These are phyloP conservation scores for Chenopodium quinoa DNA, from an alignment of 148 eudicot species.

Conservation along the genomic window DNA sequence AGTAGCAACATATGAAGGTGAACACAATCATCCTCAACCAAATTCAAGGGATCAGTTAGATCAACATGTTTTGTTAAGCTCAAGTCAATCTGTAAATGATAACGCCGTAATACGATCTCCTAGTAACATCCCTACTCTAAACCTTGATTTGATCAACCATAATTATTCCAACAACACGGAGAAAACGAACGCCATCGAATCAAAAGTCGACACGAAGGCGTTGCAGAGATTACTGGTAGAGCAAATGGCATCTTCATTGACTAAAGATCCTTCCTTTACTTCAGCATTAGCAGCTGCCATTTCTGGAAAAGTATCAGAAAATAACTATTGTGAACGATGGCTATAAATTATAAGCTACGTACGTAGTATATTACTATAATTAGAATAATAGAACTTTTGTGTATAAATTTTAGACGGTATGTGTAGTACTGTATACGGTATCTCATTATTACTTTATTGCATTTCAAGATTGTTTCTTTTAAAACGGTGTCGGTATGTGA, in stretches of 20 bases:
- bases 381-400: background rate
- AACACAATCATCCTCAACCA: constrained; percentile 35
- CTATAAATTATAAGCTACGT: background rate
- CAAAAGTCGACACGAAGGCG: constrained; percentile 1
- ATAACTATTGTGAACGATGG: constrained; percentile 1
- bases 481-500: no score
- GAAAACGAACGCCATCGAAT: background rate
- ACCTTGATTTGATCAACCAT: constrained; percentile 7
- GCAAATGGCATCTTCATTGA: constrained; percentile 34
- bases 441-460: background rate
- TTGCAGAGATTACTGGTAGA: constrained; percentile 29
- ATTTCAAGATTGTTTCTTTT: no score
- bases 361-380: no score
- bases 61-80: constrained; percentile 16
- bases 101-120: background rate
- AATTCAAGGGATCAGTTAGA: constrained; percentile 27
- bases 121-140: background rate
- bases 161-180: background rate
- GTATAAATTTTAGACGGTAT: background rate
- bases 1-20: constrained; percentile 43
- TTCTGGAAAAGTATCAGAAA: constrained; percentile 25
- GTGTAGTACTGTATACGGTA: background rate
- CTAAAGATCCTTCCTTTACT: constrained; percentile 34
- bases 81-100: constrained; percentile 5
- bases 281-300: constrained; percentile 31